Evolutionary conservation across 2,329 filamentous ascomycete genomes (phyloP).

Genomic region (Cordyceps javanica): DNA sequence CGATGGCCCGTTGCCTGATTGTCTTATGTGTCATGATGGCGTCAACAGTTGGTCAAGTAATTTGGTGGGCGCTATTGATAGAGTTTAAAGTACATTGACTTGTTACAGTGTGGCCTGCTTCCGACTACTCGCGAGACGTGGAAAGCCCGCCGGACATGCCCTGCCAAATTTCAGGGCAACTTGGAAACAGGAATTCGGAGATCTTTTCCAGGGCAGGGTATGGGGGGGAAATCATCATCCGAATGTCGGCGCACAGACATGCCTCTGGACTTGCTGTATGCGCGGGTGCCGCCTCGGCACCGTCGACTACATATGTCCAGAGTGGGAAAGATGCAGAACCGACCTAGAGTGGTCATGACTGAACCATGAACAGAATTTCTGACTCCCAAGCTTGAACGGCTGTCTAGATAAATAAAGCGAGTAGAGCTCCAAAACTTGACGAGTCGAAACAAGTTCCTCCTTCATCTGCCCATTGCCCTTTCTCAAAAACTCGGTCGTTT

Average conservation of each 20-base stretch:
- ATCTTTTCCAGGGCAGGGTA: too few relatives aligned
- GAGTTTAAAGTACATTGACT: too few relatives aligned
- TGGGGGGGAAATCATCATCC: background rate
- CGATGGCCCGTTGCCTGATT: too few relatives aligned
- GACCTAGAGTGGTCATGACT: background rate
- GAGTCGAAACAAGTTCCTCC: background rate
- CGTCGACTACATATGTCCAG: conserved; percentile 9
- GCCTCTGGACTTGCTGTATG: background rate
- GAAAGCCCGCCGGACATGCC: too few relatives aligned
- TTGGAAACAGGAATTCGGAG: too few relatives aligned
- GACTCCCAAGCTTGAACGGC: too few relatives aligned
- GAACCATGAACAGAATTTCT: background rate
- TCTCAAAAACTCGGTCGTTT: background rate
- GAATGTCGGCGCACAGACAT: background rate
- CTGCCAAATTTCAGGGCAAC: too few relatives aligned
- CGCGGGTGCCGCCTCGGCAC: background rate
- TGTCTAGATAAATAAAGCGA: background rate
- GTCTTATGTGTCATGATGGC: too few relatives aligned
- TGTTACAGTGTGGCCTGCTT: too few relatives aligned
- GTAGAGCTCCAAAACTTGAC: background rate
- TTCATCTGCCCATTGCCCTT: background rate
- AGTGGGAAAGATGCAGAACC: background rate
- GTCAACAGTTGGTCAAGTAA: too few relatives aligned
- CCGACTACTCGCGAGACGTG: too few relatives aligned
- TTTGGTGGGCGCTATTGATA: too few relatives aligned